These are phyloP conservation scores for Skeletonema grethae DNA, from an alignment of 108 stramenopile species.

Conservation along the genomic window DNA sequence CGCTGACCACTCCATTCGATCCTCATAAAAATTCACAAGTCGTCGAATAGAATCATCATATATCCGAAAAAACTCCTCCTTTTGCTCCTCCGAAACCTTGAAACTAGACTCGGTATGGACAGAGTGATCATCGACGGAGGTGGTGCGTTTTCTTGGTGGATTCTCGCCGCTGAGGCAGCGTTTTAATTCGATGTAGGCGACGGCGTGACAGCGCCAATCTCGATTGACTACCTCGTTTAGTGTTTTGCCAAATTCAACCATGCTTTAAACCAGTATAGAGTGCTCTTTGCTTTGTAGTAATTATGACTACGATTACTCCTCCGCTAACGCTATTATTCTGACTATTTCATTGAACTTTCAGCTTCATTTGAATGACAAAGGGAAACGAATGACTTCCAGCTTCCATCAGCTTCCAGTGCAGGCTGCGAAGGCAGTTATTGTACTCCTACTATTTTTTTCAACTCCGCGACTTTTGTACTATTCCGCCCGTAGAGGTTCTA, in stretches of 20 bases:
- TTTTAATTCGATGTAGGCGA: slow-evolving; percentile 45
- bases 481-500: no score
- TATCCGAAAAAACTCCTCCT: slow-evolving; percentile 45
- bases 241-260: slow-evolving; percentile 43
- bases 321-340: no score
- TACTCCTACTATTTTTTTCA: no score
- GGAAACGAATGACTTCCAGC: no score
- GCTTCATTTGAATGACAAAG: no score
- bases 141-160: neutral
- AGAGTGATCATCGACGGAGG: slow-evolving; percentile 14
- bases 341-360: no score
- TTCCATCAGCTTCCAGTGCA: no score
- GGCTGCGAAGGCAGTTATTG: no score
- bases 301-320: no score
- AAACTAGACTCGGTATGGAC: slow-evolving; percentile 44
- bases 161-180: slow-evolving; percentile 10
- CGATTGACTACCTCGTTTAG: slow-evolving; percentile 43
- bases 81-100: slow-evolving; percentile 18
- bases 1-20: slow-evolving; percentile 59
- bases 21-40: slow-evolving; percentile 58
- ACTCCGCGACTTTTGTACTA: no score
- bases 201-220: slow-evolving; percentile 44
- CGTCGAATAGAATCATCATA: slow-evolving; percentile 52
- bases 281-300: no score
- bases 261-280: no score